phyloP scores from a whole-genome alignment of 2,329 filamentous ascomycete species.

The Rhexocercosporidium sp. region DNA sequence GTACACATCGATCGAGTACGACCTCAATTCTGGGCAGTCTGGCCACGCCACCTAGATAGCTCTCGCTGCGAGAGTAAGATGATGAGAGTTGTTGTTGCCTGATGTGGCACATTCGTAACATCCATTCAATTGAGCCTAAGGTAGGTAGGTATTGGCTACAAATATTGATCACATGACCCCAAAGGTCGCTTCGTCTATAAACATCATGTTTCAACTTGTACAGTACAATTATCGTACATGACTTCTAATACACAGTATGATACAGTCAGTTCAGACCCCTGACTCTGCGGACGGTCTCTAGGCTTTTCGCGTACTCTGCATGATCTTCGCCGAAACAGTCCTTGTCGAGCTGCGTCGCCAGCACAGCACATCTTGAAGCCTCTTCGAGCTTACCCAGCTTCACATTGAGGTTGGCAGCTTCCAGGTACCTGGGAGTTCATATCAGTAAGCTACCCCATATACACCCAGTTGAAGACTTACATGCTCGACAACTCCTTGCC shows the following conservation, averaged over 20 bases:
- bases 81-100: background rate
- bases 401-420: constrained; percentile 24
- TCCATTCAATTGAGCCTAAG: background rate
- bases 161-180: background rate
- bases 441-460: background rate
- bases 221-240: background rate
- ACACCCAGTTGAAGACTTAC: constrained; percentile 18
- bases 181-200: background rate
- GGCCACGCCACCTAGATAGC: background rate
- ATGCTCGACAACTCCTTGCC: constrained; percentile 28
- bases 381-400: constrained; percentile 18
- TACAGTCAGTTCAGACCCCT: background rate
- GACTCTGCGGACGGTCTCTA: constrained; percentile 14
- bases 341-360: constrained; percentile 24
- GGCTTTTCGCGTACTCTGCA: constrained; percentile 21
- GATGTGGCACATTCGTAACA: background rate
- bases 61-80: background rate
- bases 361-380: constrained; percentile 24
- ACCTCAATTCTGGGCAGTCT: background rate
- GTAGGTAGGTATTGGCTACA: too few species aligned
- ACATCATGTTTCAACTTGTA: background rate
- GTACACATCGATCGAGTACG: background rate
- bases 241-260: background rate
- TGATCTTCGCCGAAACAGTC: constrained; percentile 33
- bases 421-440: constrained; percentile 23